These are phyloP conservation scores for Geopyxis carbonaria DNA, from an alignment of 495 filamentous ascomycete genomes.

Conservation along the genomic window DNA sequence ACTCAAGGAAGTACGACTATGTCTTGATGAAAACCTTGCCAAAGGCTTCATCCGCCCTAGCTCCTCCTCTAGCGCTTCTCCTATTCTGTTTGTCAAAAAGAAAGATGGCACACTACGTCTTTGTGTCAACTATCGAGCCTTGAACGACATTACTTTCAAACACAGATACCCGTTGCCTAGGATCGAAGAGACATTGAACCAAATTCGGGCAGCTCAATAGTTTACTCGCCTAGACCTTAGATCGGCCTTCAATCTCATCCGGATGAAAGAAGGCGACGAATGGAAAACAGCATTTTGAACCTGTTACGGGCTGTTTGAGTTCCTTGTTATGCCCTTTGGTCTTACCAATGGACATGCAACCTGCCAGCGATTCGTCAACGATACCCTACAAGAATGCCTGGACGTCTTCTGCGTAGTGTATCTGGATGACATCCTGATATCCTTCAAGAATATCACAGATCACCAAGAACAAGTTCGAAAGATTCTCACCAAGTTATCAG, in stretches of 20 bases:
- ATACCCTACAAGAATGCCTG: constrained; percentile 16
- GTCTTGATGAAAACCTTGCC: too few relatives aligned
- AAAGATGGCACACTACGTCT: too few relatives aligned
- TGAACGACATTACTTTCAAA: too few relatives aligned
- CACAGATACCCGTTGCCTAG: too few relatives aligned
- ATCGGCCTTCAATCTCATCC: constrained; percentile 10
- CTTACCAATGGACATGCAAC: constrained; percentile 15
- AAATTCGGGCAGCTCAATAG: constrained; percentile 3
- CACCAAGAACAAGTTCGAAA: constrained; percentile 16
- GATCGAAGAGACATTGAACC: too few relatives aligned
- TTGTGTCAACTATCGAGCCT: too few relatives aligned
- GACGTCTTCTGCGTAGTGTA: constrained; percentile 23
- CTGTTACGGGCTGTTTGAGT: constrained; percentile 20
- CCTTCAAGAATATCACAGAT: constrained; percentile 11
- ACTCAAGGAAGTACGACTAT: too few relatives aligned
- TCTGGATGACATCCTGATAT: constrained; percentile 28
- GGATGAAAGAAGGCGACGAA: constrained; percentile 23
- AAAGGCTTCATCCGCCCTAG: too few relatives aligned
- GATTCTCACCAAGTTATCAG: constrained; percentile 15
- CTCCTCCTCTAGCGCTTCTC: too few relatives aligned
- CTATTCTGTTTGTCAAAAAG: too few relatives aligned
- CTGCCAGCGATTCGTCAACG: constrained; percentile 26
- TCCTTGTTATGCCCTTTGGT: constrained; percentile 17
- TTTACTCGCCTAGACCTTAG: constrained; percentile 5
- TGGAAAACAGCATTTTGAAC: constrained; percentile 27